A percentile compares a stretch with the other conserved stretches of the same genome.
Conservation (phyloP, 148 eudicot genomes). For the Persicaria tinctoria region DNA sequence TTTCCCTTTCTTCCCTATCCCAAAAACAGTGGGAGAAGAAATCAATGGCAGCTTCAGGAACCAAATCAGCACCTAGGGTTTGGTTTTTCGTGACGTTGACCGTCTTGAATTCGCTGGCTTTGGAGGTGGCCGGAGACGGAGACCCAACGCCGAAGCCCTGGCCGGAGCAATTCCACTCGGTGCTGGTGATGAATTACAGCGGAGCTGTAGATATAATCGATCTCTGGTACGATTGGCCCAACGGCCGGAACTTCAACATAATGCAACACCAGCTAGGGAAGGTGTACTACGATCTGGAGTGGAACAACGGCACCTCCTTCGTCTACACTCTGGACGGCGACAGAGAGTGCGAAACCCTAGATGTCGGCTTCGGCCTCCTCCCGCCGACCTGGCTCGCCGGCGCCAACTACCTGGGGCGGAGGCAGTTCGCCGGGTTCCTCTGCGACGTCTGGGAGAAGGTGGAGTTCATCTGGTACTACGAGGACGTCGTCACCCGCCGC, state of each 20-base stretch:
- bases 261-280: constrained; percentile 41
- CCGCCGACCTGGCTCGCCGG: constrained; percentile 56
- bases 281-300: constrained; percentile 38
- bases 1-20: not conserved
- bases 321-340: constrained; percentile 28
- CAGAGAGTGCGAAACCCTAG: constrained; percentile 20
- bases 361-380: constrained; percentile 41
- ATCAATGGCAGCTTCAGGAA: not conserved
- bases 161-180: constrained; percentile 28
- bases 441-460: constrained; percentile 58
- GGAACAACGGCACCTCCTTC: constrained; percentile 54
- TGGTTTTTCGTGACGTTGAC: not conserved
- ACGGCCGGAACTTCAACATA: constrained; percentile 35
- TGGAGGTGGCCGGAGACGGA: not conserved
- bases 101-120: not conserved
- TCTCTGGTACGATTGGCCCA: constrained; percentile 34
- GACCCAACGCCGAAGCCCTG: constrained; percentile 21
- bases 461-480: constrained; percentile 57
- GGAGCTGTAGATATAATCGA: constrained; percentile 16
- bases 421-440: constrained; percentile 30
- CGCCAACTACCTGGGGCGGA: constrained; percentile 40
- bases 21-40: not conserved
- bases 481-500: constrained; percentile 47
- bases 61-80: not conserved
- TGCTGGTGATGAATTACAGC: constrained; percentile 23